Percentiles rank a stretch among this genome's conserved stretches.
These are phyloP conservation scores for Rhododendron williamsianum DNA, from an alignment of 148 eudicot genomes.

Conservation along the genomic window DNA sequence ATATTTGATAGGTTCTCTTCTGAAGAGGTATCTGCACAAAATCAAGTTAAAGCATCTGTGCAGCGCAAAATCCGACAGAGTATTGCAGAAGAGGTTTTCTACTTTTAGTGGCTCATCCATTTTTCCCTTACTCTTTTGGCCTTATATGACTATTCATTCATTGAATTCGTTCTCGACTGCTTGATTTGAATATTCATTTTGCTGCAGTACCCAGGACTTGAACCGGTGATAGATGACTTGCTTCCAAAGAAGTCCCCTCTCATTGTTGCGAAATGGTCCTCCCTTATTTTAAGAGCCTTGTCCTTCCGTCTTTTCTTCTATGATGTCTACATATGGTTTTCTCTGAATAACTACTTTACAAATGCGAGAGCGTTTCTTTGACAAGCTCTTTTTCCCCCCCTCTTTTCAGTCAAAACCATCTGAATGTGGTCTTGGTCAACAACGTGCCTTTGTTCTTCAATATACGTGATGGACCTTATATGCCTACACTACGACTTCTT, in stretches of 20 bases:
- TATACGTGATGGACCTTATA: constrained; percentile 96
- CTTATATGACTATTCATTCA: neutral
- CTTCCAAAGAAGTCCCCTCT: constrained; percentile 94
- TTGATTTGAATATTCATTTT: constrained; percentile 10
- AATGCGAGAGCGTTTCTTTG: neutral
- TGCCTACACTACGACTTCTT: constrained; percentile 96
- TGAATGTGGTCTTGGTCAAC: constrained; percentile 87
- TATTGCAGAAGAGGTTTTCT: constrained; percentile 81
- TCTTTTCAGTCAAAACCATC: constrained; percentile 79
- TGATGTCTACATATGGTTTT: neutral
- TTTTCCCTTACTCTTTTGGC: neutral
- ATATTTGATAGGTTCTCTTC: constrained; percentile 54
- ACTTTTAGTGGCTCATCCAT: neutral
- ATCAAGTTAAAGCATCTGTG: constrained; percentile 98
- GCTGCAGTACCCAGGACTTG: constrained; percentile 93
- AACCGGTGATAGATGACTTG: constrained; percentile 89
- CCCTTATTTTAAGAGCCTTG: neutral
- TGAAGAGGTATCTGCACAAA: constrained; percentile 95
- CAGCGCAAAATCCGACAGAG: constrained; percentile 86
- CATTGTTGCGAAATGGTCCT: constrained; percentile 88
- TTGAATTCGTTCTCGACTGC: neutral
- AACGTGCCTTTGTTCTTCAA: constrained; percentile 90
- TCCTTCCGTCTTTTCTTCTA: neutral
- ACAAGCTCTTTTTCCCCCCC: constrained; percentile 1
- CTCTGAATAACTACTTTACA: neutral